Evolutionary conservation across 257 asterid genomes (phyloP), one percentile per base, ranked within the genome.

Genomic region (Solanum ahanhuiri): DNA sequence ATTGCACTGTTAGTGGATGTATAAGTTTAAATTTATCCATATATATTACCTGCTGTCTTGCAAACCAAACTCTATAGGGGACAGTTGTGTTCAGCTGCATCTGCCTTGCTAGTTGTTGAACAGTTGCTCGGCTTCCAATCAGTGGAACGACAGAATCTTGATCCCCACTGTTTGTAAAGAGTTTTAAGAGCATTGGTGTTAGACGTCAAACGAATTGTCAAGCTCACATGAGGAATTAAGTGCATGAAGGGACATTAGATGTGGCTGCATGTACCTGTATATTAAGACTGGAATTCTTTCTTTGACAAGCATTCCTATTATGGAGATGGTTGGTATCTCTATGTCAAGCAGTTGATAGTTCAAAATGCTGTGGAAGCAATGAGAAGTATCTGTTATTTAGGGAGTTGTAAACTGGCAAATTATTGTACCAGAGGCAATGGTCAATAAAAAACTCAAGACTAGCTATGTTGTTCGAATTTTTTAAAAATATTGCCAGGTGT

Each of bases 141-240:
- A 94, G 85, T 12, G 97, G 97, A 41, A 94, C 89, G 0, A 94
- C 96, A 43, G 97, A 94, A 90, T 94, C 97, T 90, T 94, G 96
- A 91, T 94, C 97, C 2, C 97, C 96, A 12, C 97, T 94, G 93
- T 91, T 82, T 9, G 18, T 22, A 33, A 81, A 64, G 18, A 82
- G 22, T 67, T 57, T 22, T 11, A 18, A 63, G n/a, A 20, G 11
- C 28, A 66, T 75, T 12, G 35, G 5, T 76, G 22, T 67, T 67
- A 23, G 86, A 79, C 5, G 43, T 48, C 2, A 14, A 77, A 79
- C 6, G 17, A 63, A 25, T 58, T 30, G 75, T 14, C 33, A 2
- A 75, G 83, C 25, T 82, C 23, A 71, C 7, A 18, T 41, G 2
- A 73, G 81, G 54, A 35, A 35, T 73, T 35, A 86, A 60, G 72